Evolutionary conservation across 441 rosid genomes (phyloP), one percentile per base, ranked within the genome.

Genomic region (Populus trichocarpa): DNA sequence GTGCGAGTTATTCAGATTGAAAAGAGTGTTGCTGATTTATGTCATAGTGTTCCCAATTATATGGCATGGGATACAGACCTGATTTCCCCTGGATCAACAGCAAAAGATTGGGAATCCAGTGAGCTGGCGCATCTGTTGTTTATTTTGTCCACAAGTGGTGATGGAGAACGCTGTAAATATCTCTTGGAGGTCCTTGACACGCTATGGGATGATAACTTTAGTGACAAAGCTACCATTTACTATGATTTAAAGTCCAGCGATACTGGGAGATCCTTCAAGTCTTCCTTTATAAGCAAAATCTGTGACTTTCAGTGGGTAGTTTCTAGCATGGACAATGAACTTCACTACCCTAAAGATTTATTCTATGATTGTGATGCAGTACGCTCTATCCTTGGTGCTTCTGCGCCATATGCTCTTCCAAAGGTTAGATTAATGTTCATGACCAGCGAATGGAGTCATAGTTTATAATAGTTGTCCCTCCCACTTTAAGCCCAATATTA

Each of bases 341-440:
- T 90, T 85, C 95, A 91, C 86, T 84, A 70, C 81, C 90, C 99
- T 72, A 89, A 76, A 72, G 93, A 91, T 75, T 83, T 96, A 79
- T 96, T 89, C 84, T 85, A 89, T 78, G 97, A 94, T 75, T 93
- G 95, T 84, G 98, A 92, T 83, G 84, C 85, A 22, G 96, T 96
- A 75, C 94, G 85, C 79, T 87, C 90, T 65, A 84, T 94, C 81
- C 88, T 94, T 72, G 99, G 99, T 73, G 80, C 85, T 65, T 87
- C 79, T 81, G 99, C 95, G 79, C 98, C 99, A 5, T 96, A 89
- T 84, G 90, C 91, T 78, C 88, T 89, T 81, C 98, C 99, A 69
- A 93, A 92, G 98, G 99, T 96, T 81, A 77, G 91, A 79, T 80
- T 79, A 28, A 9, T 65, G 7, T 40, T 38, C 67, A n/a, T 57